A percentile compares a stretch with the other conserved stretches of the same genome.
These are phyloP conservation scores for Helminthosporium solani DNA, from an alignment of 2,329 filamentous ascomycete species.

Conservation along the genomic window DNA sequence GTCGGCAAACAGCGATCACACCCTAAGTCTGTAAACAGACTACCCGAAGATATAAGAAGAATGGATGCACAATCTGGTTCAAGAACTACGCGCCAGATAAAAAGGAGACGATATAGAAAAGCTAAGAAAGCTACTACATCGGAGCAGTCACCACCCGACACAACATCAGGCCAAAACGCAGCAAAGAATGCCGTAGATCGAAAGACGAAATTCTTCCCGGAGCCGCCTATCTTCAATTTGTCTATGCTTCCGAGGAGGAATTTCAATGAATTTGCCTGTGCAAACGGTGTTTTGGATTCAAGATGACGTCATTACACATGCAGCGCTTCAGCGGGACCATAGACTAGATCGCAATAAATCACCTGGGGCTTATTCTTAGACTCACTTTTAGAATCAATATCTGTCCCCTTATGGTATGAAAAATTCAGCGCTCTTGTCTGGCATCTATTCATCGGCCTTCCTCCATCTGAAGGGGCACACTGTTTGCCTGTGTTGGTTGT, in stretches of 20 bases:
- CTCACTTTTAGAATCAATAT: no score
- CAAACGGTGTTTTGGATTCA: background rate
- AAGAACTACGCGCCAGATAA: conserved; percentile 1
- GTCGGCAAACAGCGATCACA: conserved; percentile 3
- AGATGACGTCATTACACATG: background rate
- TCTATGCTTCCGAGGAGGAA: conserved; percentile 2
- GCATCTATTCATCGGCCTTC: no score
- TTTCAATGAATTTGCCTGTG: background rate
- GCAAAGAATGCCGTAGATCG: conserved; percentile 2
- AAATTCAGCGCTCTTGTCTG: no score
- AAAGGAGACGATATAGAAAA: conserved; percentile 2
- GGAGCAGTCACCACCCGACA: conserved; percentile 1
- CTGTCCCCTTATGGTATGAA: no score
- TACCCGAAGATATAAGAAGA: conserved; percentile 6
- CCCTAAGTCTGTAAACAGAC: conserved; percentile 6
- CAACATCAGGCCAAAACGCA: conserved; percentile 1
- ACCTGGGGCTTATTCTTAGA: no score
- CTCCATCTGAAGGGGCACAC: no score
- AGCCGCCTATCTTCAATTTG: conserved; percentile 5
- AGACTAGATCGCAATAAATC: no score
- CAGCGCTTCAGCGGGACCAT: no score
- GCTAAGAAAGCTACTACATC: conserved; percentile 2
- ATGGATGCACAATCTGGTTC: conserved; percentile 7
- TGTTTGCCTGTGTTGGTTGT: no score
- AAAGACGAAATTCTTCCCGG: conserved; percentile 4